Base-by-base conservation (phyloP, 768 basidiomycete genomes). In the Pisolithus orientalis region DNA sequence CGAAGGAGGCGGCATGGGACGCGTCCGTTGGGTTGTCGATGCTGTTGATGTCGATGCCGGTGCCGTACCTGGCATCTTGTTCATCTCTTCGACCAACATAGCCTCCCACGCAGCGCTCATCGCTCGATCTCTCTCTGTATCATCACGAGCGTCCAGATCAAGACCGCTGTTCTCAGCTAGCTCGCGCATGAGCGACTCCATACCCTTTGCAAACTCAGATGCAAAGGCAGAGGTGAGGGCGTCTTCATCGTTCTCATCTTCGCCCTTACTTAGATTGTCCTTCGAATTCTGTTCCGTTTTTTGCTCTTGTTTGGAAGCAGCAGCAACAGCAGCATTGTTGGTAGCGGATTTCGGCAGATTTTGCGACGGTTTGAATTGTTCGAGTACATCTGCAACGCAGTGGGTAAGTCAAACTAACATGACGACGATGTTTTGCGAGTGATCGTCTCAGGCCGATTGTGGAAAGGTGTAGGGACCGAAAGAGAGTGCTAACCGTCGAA, bases 51-150 rank as follows among this genome's bases (percentile, higher is more conserved):
- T n/a, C n/a, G 44, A 24, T 29, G 63, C 62, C 1, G 63, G 64
- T 37, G 37, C 47, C n/a, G 45, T 10, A 11, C 72, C 77, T 5
- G 11, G 34, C 34, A 34, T 34, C 34, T 34, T 34, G 59, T 80
- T 72, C 78, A 87, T 78, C 4, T 73, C 80, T 55, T 87, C 82
- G 43, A 81, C 66, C 13, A 90, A 67, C 79, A 88, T 82, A 3
- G 78, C 75, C 64, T 89, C 86, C 86, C 83, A 90, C 27, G 83
- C 81, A 6, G 79, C 79, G 51, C 75, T 76, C 50, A 86, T 68
- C 37, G 65, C 64, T 46, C 66, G 65, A 49, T 75, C 71, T 54
- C 34, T 69, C 67, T 32, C 69, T 60, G 17, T 56, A 50, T 46
- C 49, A 42, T 42, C 40, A 3, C 24, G 17, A 11, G 40, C 56